phyloP scores from a whole-genome alignment of 352 stramenopile genomes.

The Globisporangium uncinulatum region DNA sequence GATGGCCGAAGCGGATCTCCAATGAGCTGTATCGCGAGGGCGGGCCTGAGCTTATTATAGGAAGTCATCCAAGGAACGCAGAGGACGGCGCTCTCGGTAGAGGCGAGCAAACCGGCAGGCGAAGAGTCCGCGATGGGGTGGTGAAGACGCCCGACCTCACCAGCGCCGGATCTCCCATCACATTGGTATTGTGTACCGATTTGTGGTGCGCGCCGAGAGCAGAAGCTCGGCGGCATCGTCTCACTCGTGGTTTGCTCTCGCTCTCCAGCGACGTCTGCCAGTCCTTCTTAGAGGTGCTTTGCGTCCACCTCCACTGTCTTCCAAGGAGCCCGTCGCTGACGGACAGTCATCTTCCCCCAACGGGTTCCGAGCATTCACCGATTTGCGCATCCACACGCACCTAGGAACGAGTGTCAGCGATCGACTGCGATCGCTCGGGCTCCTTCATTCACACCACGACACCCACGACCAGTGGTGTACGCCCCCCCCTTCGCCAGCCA shows the following conservation, averaged over 20 bases:
- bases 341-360: too few species aligned
- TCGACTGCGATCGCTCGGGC: not conserved
- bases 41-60: not conserved
- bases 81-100: not conserved
- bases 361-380: not conserved
- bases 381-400: slow-evolving; percentile 2
- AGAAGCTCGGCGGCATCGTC: slow-evolving; percentile 1
- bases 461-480: not conserved
- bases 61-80: too few species aligned
- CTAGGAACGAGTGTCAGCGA: not conserved
- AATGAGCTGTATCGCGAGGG: not conserved
- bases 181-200: too few species aligned
- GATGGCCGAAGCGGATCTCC: slow-evolving; percentile 14
- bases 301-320: too few species aligned
- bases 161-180: not conserved
- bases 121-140: not conserved
- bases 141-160: not conserved
- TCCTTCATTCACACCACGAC: not conserved
- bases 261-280: not conserved
- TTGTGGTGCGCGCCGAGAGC: not conserved
- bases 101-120: not conserved
- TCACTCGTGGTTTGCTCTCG: not conserved
- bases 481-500: too few species aligned
- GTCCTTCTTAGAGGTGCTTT: too few species aligned
- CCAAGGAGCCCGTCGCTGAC: too few species aligned